A percentile compares a stretch with the other conserved stretches of the same genome.
These are phyloP conservation scores for Nicotiana obtusifolia DNA, from an alignment of 257 asterid species.

Conservation along the genomic window DNA sequence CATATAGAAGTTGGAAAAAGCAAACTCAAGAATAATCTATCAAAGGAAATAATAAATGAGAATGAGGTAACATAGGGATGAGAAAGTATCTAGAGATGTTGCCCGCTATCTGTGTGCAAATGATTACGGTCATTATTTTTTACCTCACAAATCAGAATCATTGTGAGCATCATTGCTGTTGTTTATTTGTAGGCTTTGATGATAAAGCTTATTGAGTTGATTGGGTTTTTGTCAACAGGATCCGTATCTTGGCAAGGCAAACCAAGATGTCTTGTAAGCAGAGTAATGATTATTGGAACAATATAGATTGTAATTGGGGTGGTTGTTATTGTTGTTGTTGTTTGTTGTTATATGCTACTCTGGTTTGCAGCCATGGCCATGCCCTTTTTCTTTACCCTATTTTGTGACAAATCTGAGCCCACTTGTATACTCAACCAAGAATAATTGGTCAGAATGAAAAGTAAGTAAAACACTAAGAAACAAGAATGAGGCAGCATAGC, in stretches of 20 bases:
- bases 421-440: background rate
- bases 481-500: background rate
- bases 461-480: background rate
- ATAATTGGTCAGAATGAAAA: background rate
- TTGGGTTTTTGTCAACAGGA: background rate
- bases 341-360: background rate
- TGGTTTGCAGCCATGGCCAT: constrained; percentile 10
- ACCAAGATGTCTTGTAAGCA: background rate
- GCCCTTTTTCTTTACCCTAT: background rate
- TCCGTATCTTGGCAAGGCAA: background rate
- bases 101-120: no score
- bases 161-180: background rate
- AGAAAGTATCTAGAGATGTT: no score
- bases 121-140: background rate
- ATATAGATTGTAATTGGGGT: background rate
- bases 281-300: background rate
- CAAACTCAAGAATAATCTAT: background rate
- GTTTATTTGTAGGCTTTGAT: background rate
- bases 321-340: background rate
- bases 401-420: background rate
- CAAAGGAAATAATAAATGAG: no score
- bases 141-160: background rate
- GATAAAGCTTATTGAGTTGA: background rate
- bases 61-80: no score
- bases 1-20: no score